Evolutionary conservation across 108 stramenopile genomes (phyloP), one percentile per base, ranked within the genome.

Genomic region (Fistulifera solaris): DNA sequence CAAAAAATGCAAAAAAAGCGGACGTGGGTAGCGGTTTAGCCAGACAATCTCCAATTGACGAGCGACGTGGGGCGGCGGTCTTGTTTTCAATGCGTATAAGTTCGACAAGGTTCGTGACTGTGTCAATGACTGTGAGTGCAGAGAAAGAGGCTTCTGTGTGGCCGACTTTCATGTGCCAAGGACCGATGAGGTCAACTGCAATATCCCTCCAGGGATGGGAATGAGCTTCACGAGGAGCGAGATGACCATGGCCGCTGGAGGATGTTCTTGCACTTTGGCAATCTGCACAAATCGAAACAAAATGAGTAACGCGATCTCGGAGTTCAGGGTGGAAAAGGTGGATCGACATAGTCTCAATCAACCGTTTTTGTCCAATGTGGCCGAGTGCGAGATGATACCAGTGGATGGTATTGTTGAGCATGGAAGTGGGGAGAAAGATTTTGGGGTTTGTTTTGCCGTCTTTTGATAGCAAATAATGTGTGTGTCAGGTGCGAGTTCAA

Each of bases 71-170:
- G 46, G 24, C 5, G n/a, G 59, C 15, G 21, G 72, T 60, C 21
- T 74, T 70, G 39, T 59, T 52, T 19, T 59, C 38, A 44, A 44
- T 19, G 6, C 62, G 54, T 1, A 63, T 40, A 18, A 73, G 16
- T 39, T 80, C 79, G 1, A 67, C 51, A 38, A 80, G 43, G 47
- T 73, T 80, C 12, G 75, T 72, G 1, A 68, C 66, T n/a, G 66
- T 54, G 35, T 66, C 65, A 38, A 66, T 59, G 1, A 21, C 27
- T 0, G 58, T 66, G 0, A 66, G 18, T 0, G 65, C 65, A 28
- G 41, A 45, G 52, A 65, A 61, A 4, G 4, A 3, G 11, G 6
- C 16, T 3, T 45, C 44, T 19, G 3, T 4, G 6, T 21, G 7
- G 3, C 22, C 31, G 18, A 64, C 40, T 15, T 43, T 41, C 1